Conservation (phyloP, 257 asterid species). For the Nicotiana undulata region DNA sequence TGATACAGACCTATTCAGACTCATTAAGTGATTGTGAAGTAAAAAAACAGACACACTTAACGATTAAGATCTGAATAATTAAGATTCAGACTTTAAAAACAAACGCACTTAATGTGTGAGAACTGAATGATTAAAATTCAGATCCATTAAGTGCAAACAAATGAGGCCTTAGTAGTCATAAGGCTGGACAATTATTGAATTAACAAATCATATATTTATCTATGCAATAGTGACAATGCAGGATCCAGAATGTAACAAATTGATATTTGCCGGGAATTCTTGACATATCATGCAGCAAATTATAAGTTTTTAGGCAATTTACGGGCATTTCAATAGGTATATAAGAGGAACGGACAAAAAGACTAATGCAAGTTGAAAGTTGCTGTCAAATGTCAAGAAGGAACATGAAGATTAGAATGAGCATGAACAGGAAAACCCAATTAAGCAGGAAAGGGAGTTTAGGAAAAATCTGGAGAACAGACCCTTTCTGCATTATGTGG, state of each 20-base stretch:
- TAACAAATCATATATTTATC: neutral
- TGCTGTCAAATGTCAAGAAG: neutral
- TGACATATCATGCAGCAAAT: neutral
- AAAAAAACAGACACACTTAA: too few relatives aligned
- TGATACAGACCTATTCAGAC: too few relatives aligned
- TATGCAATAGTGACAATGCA: neutral
- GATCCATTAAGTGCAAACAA: too few relatives aligned
- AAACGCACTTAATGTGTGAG: too few relatives aligned
- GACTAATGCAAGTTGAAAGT: neutral
- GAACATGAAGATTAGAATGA: neutral
- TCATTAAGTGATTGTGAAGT: too few relatives aligned
- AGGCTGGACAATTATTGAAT: neutral
- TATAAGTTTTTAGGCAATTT: neutral
- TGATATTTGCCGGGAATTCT: neutral
- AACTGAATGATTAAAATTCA: too few relatives aligned
- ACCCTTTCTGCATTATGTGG: too few relatives aligned
- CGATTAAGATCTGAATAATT: too few relatives aligned
- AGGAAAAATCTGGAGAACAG: neutral
- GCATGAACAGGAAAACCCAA: neutral
- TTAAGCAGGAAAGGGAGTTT: neutral
- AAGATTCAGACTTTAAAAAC: too few relatives aligned
- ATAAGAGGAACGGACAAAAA: neutral
- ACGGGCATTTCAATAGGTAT: neutral
- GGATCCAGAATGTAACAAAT: neutral
- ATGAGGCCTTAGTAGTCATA: conserved; percentile 3